Evolutionary conservation across 2,329 filamentous ascomycete genomes (phyloP), one percentile per base, ranked within the genome.

Genomic region (Cyclaneusma minus): DNA sequence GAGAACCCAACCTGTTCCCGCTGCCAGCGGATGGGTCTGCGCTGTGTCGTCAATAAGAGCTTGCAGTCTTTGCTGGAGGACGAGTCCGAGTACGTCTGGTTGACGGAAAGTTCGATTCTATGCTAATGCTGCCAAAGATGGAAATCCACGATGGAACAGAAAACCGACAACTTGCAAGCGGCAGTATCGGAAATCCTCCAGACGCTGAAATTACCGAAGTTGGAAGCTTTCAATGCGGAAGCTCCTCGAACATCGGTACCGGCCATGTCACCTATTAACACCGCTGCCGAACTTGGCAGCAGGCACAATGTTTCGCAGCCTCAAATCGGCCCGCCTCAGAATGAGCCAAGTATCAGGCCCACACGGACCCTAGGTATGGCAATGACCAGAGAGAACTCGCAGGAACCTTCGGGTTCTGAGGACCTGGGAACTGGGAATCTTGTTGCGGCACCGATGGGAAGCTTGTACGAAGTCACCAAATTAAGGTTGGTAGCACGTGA

Each of bases 41-140:
- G 58, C 32, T 67, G 62, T 36, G 49, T 63, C 6, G 56, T 65
- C 17, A 66, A 67, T 37, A 61, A 64, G 41, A 65, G 61, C 38
- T 54, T 64, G 12, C 63, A 67, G 39, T 62, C 60, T 29, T 56
- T 67, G 22, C 51, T 66, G 12, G 60, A 66, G 24, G 60, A 62
- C 27, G 62, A 64, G 45, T 54, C 58, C 35, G 49, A 56, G 54
- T 64, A 48, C 49, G 56, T 51, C n/a, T n/a, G n/a, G n/a, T n/a
- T n/a, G n/a, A n/a, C n/a, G n/a, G n/a, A n/a, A n/a, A n/a, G n/a
- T n/a, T n/a, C n/a, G n/a, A n/a, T n/a, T n/a, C n/a, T n/a, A n/a
- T n/a, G n/a, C n/a, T n/a, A n/a, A n/a, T n/a, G n/a, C 5, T 16
- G 5, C 13, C 10, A 18, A 30, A 59, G 56, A 42, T 60, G 56